Percentiles rank a stretch among this genome's conserved stretches.
phyloP scores from a whole-genome alignment of 306 rosid species.

The Erythrophleum fordii region DNA sequence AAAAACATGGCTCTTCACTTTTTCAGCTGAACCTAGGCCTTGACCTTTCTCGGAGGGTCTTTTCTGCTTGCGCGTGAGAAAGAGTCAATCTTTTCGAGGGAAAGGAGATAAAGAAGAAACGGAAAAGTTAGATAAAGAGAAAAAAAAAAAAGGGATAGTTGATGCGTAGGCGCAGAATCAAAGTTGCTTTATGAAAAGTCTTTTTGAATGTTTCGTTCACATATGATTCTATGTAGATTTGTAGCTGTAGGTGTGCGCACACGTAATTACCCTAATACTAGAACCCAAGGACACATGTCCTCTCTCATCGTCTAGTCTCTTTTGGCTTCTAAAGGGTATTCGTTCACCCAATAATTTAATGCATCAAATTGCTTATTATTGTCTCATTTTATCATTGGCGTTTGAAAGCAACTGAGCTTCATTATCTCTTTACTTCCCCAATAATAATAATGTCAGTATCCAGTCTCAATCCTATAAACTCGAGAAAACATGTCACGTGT shows the following conservation, averaged over 20 bases:
- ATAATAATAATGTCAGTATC: not conserved
- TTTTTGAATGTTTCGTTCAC: slow-evolving; percentile 20
- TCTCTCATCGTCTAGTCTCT: slow-evolving; percentile 60
- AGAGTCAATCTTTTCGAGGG: not conserved
- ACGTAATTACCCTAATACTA: slow-evolving; percentile 38
- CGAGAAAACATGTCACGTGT: not conserved
- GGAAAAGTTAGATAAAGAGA: not conserved
- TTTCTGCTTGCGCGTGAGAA: not conserved
- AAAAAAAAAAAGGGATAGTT: not conserved
- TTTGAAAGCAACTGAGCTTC: slow-evolving; percentile 7
- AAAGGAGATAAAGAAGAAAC: not conserved
- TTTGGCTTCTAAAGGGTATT: slow-evolving; percentile 45
- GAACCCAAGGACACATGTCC: slow-evolving; percentile 48
- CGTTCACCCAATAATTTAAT: slow-evolving; percentile 2
- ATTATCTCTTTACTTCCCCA: not conserved
- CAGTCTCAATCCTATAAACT: not conserved
- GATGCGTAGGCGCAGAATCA: slow-evolving; percentile 33
- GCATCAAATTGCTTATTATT: not conserved
- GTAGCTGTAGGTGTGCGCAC: slow-evolving; percentile 48
- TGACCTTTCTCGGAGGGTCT: not conserved
- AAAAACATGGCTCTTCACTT: not conserved
- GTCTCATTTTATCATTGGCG: not conserved
- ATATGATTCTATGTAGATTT: slow-evolving; percentile 33
- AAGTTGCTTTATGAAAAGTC: slow-evolving; percentile 41
- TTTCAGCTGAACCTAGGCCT: not conserved